Conservation (phyloP, 208 protist genomes). For the Endotrypanum monterogeii region DNA sequence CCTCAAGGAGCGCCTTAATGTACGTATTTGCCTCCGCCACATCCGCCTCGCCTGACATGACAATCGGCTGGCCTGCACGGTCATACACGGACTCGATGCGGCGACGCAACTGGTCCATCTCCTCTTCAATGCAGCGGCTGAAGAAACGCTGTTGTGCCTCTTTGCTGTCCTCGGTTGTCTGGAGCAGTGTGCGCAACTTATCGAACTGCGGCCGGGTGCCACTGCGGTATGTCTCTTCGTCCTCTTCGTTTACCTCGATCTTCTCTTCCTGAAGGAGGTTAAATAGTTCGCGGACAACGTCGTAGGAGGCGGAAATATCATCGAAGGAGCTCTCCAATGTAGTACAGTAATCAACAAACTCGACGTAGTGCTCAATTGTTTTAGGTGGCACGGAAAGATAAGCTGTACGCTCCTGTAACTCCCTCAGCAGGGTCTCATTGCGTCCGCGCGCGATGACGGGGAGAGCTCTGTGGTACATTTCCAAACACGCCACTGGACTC, state of each 20-base stretch:
- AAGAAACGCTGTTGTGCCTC: constrained; percentile 92
- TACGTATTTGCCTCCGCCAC: constrained; percentile 85
- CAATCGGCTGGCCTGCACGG: constrained; percentile 83
- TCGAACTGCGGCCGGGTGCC: constrained; percentile 93
- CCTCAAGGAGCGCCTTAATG: constrained; percentile 74
- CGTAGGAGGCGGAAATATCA: constrained; percentile 74
- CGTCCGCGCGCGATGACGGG: constrained; percentile 88
- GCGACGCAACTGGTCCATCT: constrained; percentile 91
- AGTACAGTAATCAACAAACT: constrained; percentile 88
- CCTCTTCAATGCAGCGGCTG: constrained; percentile 91
- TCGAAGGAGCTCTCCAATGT: constrained; percentile 81
- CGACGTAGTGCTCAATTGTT: constrained; percentile 93
- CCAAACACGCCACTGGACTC: constrained; percentile 87
- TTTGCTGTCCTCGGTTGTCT: constrained; percentile 86
- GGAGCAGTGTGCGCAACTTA: constrained; percentile 90
- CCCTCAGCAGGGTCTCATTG: constrained; percentile 88
- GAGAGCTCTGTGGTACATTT: constrained; percentile 87
- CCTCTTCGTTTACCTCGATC: constrained; percentile 81
- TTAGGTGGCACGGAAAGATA: constrained; percentile 84
- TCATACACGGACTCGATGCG: constrained; percentile 89
- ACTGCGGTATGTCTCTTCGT: constrained; percentile 92
- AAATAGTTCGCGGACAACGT: constrained; percentile 92
- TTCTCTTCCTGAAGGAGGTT: constrained; percentile 88
- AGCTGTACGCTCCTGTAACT: constrained; percentile 83
- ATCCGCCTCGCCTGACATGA: constrained; percentile 83